These are phyloP conservation scores for Tuber indicum DNA, from an alignment of 495 filamentous ascomycete species.

Conservation along the genomic window DNA sequence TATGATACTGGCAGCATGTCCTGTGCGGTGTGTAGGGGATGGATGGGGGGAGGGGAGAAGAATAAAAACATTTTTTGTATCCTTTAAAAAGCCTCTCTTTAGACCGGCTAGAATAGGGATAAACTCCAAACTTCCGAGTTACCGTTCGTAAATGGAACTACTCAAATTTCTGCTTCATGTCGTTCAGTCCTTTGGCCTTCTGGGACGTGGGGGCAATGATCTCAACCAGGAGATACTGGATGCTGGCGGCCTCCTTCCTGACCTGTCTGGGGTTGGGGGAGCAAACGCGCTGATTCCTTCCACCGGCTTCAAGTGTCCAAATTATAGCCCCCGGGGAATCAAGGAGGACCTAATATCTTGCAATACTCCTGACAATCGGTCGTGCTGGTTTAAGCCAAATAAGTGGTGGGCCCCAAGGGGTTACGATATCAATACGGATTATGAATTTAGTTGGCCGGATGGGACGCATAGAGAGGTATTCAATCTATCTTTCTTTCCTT, in stretches of 20 bases:
- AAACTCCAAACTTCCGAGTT: background rate
- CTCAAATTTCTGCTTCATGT: background rate
- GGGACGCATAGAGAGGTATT: constrained; percentile 1
- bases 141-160: background rate
- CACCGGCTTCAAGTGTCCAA: background rate
- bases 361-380: background rate
- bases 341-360: background rate
- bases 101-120: background rate
- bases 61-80: background rate
- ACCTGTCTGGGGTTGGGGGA: background rate
- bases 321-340: background rate
- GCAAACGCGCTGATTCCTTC: background rate
- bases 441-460: background rate
- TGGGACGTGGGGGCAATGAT: background rate
- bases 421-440: background rate
- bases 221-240: background rate
- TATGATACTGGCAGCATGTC: background rate
- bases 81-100: background rate
- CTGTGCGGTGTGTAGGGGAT: background rate
- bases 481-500: background rate
- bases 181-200: background rate
- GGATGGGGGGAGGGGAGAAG: background rate
- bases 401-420: background rate
- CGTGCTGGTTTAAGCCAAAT: constrained; percentile 1
- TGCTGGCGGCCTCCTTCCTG: background rate